Conservation (phyloP, 2,329 filamentous ascomycete species). For the Polytolypa hystricis region DNA sequence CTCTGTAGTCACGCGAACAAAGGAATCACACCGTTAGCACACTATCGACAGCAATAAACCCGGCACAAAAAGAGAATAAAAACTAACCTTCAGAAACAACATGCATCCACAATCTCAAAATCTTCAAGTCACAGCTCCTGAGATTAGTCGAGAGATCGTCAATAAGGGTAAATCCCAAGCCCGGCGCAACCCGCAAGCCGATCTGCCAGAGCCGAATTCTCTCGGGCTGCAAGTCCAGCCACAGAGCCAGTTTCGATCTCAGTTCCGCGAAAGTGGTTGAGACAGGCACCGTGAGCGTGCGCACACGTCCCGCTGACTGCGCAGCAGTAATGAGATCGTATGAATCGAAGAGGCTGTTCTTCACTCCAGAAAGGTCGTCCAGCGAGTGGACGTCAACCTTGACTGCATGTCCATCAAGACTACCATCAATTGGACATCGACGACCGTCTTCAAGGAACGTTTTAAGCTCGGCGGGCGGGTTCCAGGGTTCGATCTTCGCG, state of each 20-base stretch:
- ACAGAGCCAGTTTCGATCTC: slow-evolving; percentile 25
- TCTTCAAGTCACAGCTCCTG: slow-evolving; percentile 15
- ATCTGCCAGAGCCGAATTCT: slow-evolving; percentile 32
- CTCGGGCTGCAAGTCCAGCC: slow-evolving; percentile 23
- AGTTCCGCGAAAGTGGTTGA: slow-evolving; percentile 26
- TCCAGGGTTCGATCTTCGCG: slow-evolving; percentile 38
- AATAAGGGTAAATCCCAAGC: slow-evolving; percentile 25
- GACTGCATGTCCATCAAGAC: slow-evolving; percentile 14
- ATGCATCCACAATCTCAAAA: slow-evolving; percentile 30
- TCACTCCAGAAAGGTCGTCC: slow-evolving; percentile 21
- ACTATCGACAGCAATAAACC: not conserved
- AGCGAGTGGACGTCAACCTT: slow-evolving; percentile 32
- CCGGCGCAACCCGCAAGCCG: slow-evolving; percentile 24
- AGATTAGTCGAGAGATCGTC: slow-evolving; percentile 22
- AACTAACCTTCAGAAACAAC: slow-evolving; percentile 25
- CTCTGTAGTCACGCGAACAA: slow-evolving; percentile 15
- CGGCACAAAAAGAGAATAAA: not conserved
- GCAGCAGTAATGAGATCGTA: slow-evolving; percentile 33
- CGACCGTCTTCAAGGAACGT: slow-evolving; percentile 28
- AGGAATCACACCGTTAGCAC: slow-evolving; percentile 10
- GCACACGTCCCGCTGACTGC: slow-evolving; percentile 14
- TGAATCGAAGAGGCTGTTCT: slow-evolving; percentile 31
- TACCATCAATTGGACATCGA: not conserved
- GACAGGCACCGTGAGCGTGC: slow-evolving; percentile 26
- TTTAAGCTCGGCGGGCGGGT: slow-evolving; percentile 30